Evolutionary conservation across 169 alveolate genomes (phyloP).

Genomic region (Eimeria acervulina): DNA sequence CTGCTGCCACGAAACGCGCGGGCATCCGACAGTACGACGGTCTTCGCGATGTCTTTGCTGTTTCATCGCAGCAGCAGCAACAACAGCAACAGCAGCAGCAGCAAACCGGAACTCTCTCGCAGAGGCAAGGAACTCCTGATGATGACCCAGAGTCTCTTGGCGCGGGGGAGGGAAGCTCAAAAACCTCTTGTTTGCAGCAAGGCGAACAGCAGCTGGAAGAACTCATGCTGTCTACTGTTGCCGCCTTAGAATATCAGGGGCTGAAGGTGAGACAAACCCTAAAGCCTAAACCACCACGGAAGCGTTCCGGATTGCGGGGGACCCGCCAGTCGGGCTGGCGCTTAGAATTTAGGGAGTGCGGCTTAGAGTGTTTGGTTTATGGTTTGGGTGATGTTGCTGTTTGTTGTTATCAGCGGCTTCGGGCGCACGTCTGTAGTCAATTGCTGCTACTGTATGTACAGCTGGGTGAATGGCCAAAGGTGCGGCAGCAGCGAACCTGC

Average conservation of each 20-base stretch:
- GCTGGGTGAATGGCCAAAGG: constrained; percentile 58
- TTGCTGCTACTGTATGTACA: constrained; percentile 55
- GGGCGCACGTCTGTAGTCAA: constrained; percentile 53
- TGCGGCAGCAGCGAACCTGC: background rate
- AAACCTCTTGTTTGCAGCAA: background rate
- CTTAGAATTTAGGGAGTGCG: background rate
- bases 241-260: constrained; percentile 49
- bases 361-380: background rate
- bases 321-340: background rate
- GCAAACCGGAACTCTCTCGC: background rate
- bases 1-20: constrained; percentile 47
- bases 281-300: constrained; percentile 12
- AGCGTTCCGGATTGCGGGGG: background rate
- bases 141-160: background rate
- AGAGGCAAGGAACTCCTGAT: background rate
- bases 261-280: constrained; percentile 10
- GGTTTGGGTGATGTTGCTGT: constrained; percentile 2
- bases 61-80: constrained; percentile 54
- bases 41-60: constrained; percentile 54
- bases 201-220: constrained; percentile 51
- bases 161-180: background rate
- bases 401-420: constrained; percentile 20
- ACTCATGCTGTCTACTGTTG: constrained; percentile 53
- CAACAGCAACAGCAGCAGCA: constrained; percentile 25
- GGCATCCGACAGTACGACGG: constrained; percentile 62